Base-by-base conservation (phyloP, 306 rosid species). In the Purshia tridentata region DNA sequence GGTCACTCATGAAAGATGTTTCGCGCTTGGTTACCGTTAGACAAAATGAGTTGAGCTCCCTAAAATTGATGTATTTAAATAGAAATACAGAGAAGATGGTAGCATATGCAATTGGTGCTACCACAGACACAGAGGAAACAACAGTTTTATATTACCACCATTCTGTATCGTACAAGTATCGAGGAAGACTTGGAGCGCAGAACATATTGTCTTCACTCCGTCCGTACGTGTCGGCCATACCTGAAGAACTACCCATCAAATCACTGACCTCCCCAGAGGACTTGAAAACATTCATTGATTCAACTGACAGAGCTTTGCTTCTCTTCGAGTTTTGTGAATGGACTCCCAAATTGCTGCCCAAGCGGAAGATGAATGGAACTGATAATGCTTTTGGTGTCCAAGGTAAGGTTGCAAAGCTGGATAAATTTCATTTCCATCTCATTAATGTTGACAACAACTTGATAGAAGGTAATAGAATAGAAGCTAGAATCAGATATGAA, bases 281-380 rank as follows among this genome's bases (percentile, higher is more conserved):
- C 46, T 79, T 94, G 49, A 77, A 70, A 23, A 7, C 50, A 2
- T 88, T 91, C 70, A 52, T 89, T 7, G 88, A 83, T 75, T 94
- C 96, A 22, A 90, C 96, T 35, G 96, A 94, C 56, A 84, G 49
- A 72, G 91, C 95, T 53, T 44, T 89, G 16, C 67, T 94, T 73
- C 89, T 94, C 8, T 81, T 91, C 19, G 98, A 94, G 65, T 88
- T 91, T 73, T 94, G 98, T 76, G 97, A 89, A 65, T 94, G 98
- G 98, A 83, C 90, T 6, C 77, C 81, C 0, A 81, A 77, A 51
- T 81, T 93, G 81, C 72, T 88, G 56, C 83, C 83, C 52, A 63
- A 39, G 73, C 81, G 68, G 47, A 83, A 50, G 71, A 83, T 58
- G 69, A 84, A 89, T 71, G 90, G 53, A 41, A 84, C 93, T 7